Conservation (phyloP, 805 yeast species). For the Yarrowia deformans region DNA sequence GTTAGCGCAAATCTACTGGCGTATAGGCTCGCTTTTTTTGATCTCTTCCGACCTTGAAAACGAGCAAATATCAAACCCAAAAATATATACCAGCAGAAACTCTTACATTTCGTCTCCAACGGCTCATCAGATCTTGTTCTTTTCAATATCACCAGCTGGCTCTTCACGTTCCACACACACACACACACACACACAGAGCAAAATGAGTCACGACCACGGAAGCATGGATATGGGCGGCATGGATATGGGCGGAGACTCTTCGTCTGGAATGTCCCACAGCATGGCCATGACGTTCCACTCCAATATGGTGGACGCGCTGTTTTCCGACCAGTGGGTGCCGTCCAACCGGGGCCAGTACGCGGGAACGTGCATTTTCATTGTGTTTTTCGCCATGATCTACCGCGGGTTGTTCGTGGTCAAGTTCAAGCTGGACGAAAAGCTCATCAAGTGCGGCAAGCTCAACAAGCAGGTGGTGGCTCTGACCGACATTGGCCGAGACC, state of each 20-base stretch:
- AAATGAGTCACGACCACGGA: conserved; percentile 37
- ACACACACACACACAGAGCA: not conserved
- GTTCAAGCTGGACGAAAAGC: conserved; percentile 40
- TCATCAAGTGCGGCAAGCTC: conserved; percentile 39
- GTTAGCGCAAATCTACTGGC: not conserved
- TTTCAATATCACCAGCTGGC: not conserved
- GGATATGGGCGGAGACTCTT: conserved; percentile 31
- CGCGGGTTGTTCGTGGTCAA: conserved; percentile 42
- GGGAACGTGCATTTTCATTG: conserved; percentile 47
- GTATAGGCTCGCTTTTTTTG: not conserved
- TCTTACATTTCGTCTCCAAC: not conserved
- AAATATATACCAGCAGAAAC: not conserved
- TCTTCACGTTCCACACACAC: too few species aligned
- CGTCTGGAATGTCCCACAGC: conserved; percentile 22
- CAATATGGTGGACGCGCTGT: conserved; percentile 43
- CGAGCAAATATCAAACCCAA: conserved; percentile 32
- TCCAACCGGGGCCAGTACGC: conserved; percentile 46
- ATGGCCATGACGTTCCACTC: conserved; percentile 47
- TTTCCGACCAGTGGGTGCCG: conserved; percentile 46
- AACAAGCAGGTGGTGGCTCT: conserved; percentile 39
- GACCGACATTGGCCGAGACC: conserved; percentile 40
- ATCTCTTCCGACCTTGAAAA: not conserved
- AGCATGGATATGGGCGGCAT: conserved; percentile 35
- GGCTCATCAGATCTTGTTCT: not conserved
- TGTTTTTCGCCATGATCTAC: conserved; percentile 45